These are phyloP conservation scores for Thyridium curvatum DNA, from an alignment of 2,329 filamentous ascomycete species.

Conservation along the genomic window DNA sequence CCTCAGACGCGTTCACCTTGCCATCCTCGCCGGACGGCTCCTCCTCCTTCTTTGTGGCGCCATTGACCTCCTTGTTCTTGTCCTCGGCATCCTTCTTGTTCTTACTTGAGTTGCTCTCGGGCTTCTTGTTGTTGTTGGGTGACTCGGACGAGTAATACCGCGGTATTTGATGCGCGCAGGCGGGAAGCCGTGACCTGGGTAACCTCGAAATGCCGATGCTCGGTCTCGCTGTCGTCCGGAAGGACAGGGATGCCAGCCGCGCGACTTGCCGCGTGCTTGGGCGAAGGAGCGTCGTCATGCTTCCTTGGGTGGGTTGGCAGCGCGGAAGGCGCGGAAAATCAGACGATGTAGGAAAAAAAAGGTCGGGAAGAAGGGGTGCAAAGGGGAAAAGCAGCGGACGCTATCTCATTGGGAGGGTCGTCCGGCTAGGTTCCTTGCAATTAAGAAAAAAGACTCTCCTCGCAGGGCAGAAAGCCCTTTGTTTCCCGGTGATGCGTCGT, in stretches of 20 bases:
- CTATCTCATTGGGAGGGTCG: constrained; percentile 7
- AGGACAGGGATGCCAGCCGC: constrained; percentile 15
- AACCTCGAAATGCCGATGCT: constrained; percentile 10
- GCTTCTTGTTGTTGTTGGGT: constrained; percentile 4
- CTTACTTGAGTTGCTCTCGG: constrained; percentile 8
- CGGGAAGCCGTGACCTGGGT: constrained; percentile 9
- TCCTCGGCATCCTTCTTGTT: constrained; percentile 1
- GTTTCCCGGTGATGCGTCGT: neutral
- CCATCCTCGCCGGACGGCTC: neutral
- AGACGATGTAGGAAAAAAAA: constrained; percentile 3
- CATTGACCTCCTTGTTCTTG: neutral
- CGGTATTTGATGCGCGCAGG: constrained; percentile 9
- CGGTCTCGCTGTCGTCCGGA: constrained; percentile 14
- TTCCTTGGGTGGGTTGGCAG: neutral
- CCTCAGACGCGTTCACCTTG: neutral
- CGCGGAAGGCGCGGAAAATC: constrained; percentile 6
- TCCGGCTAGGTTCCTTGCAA: constrained; percentile 1
- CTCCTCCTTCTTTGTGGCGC: neutral
- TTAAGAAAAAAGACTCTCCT: neutral
- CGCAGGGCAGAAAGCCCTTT: neutral
- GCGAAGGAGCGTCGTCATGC: constrained; percentile 18
- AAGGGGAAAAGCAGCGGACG: constrained; percentile 1
- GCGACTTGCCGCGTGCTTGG: constrained; percentile 19
- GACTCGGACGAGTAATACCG: constrained; percentile 17
- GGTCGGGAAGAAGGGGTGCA: no score